These are phyloP conservation scores for Athelia psychrophila DNA, from an alignment of 1,284 basidiomycete species.

Conservation along the genomic window DNA sequence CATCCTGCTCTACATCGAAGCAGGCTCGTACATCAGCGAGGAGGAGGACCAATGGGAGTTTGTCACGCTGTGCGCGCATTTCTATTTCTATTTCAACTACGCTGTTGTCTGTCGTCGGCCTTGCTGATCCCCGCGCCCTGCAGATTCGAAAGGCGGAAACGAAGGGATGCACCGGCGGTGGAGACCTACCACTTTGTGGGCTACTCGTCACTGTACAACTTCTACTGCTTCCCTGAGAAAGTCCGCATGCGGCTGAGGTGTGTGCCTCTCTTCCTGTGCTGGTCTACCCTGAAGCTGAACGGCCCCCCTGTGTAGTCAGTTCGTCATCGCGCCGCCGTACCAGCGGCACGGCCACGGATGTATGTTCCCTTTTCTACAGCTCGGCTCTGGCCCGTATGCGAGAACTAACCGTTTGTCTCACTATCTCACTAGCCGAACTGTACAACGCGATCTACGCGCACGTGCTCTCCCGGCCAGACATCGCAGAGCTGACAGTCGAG, in stretches of 20 bases:
- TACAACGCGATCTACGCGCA: constrained; percentile 87
- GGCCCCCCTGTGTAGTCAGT: constrained; percentile 61
- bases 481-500: constrained; percentile 93
- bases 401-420: too few species aligned
- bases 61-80: constrained; percentile 64
- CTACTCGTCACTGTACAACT: constrained; percentile 90
- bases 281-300: not conserved
- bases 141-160: constrained; percentile 83
- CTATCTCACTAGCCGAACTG: constrained; percentile 88
- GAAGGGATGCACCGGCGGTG: constrained; percentile 43
- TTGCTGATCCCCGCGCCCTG: constrained; percentile 3
- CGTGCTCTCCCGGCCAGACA: constrained; percentile 60
- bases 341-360: constrained; percentile 91
- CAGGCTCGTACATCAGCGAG: constrained; percentile 90
- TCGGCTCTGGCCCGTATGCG: too few species aligned
- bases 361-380: constrained; percentile 37
- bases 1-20: constrained; percentile 94
- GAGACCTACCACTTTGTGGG: constrained; percentile 88
- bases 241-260: constrained; percentile 84
- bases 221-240: constrained; percentile 90
- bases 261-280: constrained; percentile 13
- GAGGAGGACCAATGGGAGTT: constrained; percentile 91
- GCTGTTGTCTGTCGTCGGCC: constrained; percentile 1
- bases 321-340: constrained; percentile 90
- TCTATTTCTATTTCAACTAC: constrained; percentile 1